These are phyloP conservation scores for Aureobasidium namibiae DNA, from an alignment of 2,329 filamentous ascomycete genomes.

Conservation along the genomic window DNA sequence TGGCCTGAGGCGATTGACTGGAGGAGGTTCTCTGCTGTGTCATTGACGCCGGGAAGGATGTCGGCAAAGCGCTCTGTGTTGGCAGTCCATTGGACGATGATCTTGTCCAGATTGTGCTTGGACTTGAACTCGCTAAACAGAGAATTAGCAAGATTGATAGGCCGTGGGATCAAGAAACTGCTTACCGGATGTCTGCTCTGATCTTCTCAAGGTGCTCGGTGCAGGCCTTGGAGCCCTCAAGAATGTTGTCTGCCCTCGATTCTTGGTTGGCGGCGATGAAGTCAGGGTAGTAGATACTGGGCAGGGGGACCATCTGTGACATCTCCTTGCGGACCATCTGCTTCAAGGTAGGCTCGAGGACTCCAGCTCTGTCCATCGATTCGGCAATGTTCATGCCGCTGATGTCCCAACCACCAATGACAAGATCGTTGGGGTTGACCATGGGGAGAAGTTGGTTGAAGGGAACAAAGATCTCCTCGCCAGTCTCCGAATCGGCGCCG, in stretches of 20 bases:
- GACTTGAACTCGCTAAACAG: conserved; percentile 71
- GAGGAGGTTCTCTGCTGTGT: conserved; percentile 90
- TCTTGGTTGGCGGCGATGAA: conserved; percentile 99
- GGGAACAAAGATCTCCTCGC: conserved; percentile 88
- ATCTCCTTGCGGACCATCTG: conserved; percentile 85
- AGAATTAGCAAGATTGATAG: neutral
- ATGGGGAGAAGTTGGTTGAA: conserved; percentile 92
- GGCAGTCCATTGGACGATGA: conserved; percentile 96
- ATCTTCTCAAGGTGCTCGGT: conserved; percentile 86
- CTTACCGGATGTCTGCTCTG: conserved; percentile 76
- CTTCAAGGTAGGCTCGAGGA: conserved; percentile 94
- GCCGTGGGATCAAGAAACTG: neutral
- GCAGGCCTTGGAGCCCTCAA: conserved; percentile 76
- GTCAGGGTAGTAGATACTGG: conserved; percentile 96
- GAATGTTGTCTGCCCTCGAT: conserved; percentile 84
- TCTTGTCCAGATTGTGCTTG: conserved; percentile 77
- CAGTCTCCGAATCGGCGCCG: conserved; percentile 74
- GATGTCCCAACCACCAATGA: conserved; percentile 96
- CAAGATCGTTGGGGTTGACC: conserved; percentile 93
- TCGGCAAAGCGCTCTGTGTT: conserved; percentile 98
- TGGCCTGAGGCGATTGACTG: conserved; percentile 80
- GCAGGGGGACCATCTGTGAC: conserved; percentile 77
- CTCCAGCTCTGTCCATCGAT: conserved; percentile 91
- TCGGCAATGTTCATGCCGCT: conserved; percentile 80
- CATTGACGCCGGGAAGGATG: conserved; percentile 79